Evolutionary conservation across 2,329 filamentous ascomycete genomes (phyloP).

Genomic region (Sarocladium oryzae): DNA sequence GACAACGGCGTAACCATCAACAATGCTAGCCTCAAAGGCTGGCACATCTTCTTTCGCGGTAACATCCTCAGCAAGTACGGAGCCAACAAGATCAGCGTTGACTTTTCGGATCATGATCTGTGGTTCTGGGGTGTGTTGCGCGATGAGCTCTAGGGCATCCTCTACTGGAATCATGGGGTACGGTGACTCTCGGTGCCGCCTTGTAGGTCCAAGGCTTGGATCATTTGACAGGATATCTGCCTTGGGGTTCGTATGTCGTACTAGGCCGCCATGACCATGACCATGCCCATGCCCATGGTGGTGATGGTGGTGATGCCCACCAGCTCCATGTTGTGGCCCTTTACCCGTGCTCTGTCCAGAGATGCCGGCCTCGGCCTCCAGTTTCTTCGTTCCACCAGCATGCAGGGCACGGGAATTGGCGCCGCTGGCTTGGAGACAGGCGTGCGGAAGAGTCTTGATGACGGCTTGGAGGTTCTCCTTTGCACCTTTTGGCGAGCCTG

Average conservation of each 20-base stretch:
- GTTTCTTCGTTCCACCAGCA: slow-evolving; percentile 70
- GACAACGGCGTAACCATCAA: slow-evolving; percentile 89
- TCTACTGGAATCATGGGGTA: slow-evolving; percentile 88
- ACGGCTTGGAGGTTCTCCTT: slow-evolving; percentile 88
- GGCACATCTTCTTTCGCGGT: slow-evolving; percentile 76
- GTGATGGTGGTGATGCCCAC: slow-evolving; percentile 45
- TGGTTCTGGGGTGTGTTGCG: slow-evolving; percentile 63
- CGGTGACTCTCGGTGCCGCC: slow-evolving; percentile 76
- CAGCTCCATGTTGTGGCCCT: slow-evolving; percentile 40
- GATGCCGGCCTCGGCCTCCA: slow-evolving; percentile 78
- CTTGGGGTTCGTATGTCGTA: slow-evolving; percentile 64
- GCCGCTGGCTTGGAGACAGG: slow-evolving; percentile 83
- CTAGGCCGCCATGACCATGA: slow-evolving; percentile 58
- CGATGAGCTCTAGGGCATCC: slow-evolving; percentile 69
- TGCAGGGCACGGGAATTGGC: slow-evolving; percentile 76
- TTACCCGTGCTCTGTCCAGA: slow-evolving; percentile 57
- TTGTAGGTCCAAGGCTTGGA: slow-evolving; percentile 53
- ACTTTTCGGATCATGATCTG: slow-evolving; percentile 53
- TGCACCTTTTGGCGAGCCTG: slow-evolving; percentile 91
- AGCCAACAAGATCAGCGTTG: slow-evolving; percentile 60
- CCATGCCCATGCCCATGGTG: slow-evolving; percentile 48
- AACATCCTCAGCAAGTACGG: slow-evolving; percentile 78
- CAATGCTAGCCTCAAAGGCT: slow-evolving; percentile 90
- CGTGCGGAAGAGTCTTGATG: slow-evolving; percentile 86
- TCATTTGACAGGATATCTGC: slow-evolving; percentile 55